Base-by-base conservation (phyloP, 768 basidiomycete species). In the Naganishia vishniacii region DNA sequence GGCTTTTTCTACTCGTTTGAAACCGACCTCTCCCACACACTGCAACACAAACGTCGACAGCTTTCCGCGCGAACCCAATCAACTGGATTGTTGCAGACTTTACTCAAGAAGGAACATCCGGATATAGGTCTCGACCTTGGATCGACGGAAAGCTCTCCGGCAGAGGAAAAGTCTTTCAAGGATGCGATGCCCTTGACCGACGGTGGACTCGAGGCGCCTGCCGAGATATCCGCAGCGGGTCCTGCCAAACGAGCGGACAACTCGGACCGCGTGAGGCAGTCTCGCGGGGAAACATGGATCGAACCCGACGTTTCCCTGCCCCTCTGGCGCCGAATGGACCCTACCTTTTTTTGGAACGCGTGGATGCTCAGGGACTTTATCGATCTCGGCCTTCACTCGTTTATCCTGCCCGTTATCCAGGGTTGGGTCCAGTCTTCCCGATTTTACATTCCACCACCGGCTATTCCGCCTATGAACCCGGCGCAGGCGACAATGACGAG, bases 331-430 rank as follows among this genome's bases (percentile, higher is more conserved):
- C 81, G 91, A 13, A 89, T 91, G 0, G 90, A 97, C 70, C 82
- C 83, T 48, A 86, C 88, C 45, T 98, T 90, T 75, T 98, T 92
- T 88, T 98, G 92, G 91, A 99, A 98, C 72, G 89, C 91, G 70
- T 85, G 85, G 82, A 81, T 98, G 63, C 82, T 84, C 28, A 87
- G 87, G 68, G 86, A 89, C 1, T 87, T 99, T 68, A 80, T 91
- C 41, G 90, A 97, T 66, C 86, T 86, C 47, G 91, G 92, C 84
- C 77, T 91, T 45, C 89, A 95, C 77, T 81, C 86, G 9, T 97
- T 88, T 70, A 83, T 93, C 41, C 79, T 95, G 26, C 92, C 94
- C 1, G 84, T 98, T 61, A 88, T 95, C 83, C 92, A 97, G 79
- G 94, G 94, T 11, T 88, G 86, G 79, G 89, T 87, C 71, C 92